Percentiles rank a stretch among this genome's conserved stretches.
Evolutionary conservation across 2,329 filamentous ascomycete species (phyloP).

Genomic region (Madurella fahalii): DNA sequence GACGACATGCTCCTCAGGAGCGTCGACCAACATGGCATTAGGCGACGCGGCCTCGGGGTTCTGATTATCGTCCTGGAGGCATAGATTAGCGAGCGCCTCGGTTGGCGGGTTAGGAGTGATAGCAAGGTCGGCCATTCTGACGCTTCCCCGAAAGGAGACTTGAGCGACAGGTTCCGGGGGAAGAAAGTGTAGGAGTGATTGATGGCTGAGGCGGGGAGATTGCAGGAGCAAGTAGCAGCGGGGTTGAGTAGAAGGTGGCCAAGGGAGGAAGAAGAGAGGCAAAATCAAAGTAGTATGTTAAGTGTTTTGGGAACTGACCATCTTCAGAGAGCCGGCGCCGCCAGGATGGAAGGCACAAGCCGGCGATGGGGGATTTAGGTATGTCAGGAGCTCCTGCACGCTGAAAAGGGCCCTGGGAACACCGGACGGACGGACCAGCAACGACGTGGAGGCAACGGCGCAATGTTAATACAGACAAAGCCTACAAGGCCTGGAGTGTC

Average conservation of each 20-base stretch:
- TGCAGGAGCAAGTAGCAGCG: not conserved
- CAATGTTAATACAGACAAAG: not conserved
- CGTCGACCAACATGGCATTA: conserved; percentile 53
- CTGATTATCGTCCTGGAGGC: conserved; percentile 42
- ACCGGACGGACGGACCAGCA: conserved; percentile 5
- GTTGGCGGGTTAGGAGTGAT: conserved; percentile 16
- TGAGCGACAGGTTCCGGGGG: not conserved
- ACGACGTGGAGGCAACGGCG: not conserved
- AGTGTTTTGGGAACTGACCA: conserved; percentile 16
- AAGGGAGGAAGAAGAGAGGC: not conserved
- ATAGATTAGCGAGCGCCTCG: conserved; percentile 25
- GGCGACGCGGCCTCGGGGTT: conserved; percentile 50
- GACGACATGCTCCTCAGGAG: conserved; percentile 50
- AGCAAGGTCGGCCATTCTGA: conserved; percentile 9
- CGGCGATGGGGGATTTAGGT: conserved; percentile 8
- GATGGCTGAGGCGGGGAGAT: not conserved
- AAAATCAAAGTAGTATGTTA: no score
- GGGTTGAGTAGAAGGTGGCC: not conserved
- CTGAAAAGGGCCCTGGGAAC: not conserved
- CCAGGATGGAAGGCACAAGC: conserved; percentile 14
- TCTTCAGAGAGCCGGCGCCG: conserved; percentile 9
- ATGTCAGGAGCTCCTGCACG: conserved; percentile 13
- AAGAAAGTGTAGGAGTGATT: not conserved
- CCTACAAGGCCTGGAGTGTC: not conserved
- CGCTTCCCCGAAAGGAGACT: not conserved